phyloP scores from a whole-genome alignment of 768 basidiomycete species.

The Naganishia randhawae region DNA sequence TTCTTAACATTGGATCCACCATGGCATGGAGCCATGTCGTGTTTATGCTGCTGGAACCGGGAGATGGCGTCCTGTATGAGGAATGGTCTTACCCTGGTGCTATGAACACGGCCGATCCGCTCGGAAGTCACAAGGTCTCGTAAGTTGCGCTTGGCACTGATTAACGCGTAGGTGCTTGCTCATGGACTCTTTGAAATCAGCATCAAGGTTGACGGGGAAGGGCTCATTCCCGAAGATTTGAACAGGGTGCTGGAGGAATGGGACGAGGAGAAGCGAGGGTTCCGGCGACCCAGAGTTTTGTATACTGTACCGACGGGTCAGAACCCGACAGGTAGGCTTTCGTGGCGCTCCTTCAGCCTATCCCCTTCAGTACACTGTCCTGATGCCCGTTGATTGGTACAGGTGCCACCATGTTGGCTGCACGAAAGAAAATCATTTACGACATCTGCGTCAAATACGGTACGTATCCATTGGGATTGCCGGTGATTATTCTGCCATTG shows the following conservation, averaged over 20 bases:
- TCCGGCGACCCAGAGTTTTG: slow-evolving; percentile 54
- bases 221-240: slow-evolving; percentile 64
- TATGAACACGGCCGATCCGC: slow-evolving; percentile 40
- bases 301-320: slow-evolving; percentile 70
- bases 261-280: slow-evolving; percentile 61
- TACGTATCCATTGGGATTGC: slow-evolving; percentile 37
- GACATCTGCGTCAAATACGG: slow-evolving; percentile 77
- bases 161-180: not conserved
- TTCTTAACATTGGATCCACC: slow-evolving; percentile 53
- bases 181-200: not conserved
- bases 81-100: slow-evolving; percentile 70
- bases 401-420: slow-evolving; percentile 61
- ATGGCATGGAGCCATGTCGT: slow-evolving; percentile 61
- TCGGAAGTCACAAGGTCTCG: slow-evolving; percentile 37
- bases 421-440: slow-evolving; percentile 74
- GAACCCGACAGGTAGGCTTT: slow-evolving; percentile 62
- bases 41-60: slow-evolving; percentile 56
- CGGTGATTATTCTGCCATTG: not conserved
- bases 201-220: slow-evolving; percentile 67
- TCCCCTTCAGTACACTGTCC: too few relatives aligned
- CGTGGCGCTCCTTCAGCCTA: not conserved
- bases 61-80: slow-evolving; percentile 53
- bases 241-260: slow-evolving; percentile 63
- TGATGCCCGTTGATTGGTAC: not conserved
- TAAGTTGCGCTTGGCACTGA: not conserved